phyloP scores from a whole-genome alignment of 2,329 filamentous ascomycete genomes.

The Neophaeococcomyces mojaviensis region DNA sequence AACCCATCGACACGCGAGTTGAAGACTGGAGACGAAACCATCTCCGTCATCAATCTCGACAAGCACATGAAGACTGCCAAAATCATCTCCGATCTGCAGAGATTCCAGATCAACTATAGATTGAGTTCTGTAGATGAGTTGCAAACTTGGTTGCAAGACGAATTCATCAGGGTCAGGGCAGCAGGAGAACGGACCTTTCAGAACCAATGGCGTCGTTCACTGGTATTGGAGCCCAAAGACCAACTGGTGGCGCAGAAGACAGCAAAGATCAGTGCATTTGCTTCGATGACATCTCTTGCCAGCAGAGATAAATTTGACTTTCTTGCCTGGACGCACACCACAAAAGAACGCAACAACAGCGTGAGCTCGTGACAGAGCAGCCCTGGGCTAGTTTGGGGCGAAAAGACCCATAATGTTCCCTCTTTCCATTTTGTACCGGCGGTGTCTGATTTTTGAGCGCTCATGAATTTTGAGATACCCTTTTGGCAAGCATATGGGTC shows the following conservation, averaged over 20 bases:
- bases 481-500: background rate
- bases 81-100: conserved; percentile 90
- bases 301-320: conserved; percentile 48
- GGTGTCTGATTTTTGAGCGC: background rate
- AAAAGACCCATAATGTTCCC: background rate
- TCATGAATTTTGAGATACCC: conserved; percentile 4
- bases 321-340: conserved; percentile 43
- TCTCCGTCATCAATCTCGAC: conserved; percentile 92
- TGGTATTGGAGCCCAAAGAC: conserved; percentile 64
- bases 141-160: conserved; percentile 83
- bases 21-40: conserved; percentile 54
- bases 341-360: conserved; percentile 29
- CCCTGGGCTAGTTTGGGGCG: conserved; percentile 11
- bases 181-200: conserved; percentile 56
- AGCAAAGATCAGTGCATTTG: conserved; percentile 11
- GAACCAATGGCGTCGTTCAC: conserved; percentile 71
- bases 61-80: conserved; percentile 92
- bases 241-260: conserved; percentile 21
- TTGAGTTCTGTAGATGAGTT: conserved; percentile 77
- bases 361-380: conserved; percentile 18
- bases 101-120: conserved; percentile 89
- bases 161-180: conserved; percentile 67
- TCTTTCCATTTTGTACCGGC: background rate
- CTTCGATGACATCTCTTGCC: conserved; percentile 26
- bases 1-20: conserved; percentile 80